phyloP scores from a whole-genome alignment of 495 filamentous ascomycete species.

The Parmelia sp. region DNA sequence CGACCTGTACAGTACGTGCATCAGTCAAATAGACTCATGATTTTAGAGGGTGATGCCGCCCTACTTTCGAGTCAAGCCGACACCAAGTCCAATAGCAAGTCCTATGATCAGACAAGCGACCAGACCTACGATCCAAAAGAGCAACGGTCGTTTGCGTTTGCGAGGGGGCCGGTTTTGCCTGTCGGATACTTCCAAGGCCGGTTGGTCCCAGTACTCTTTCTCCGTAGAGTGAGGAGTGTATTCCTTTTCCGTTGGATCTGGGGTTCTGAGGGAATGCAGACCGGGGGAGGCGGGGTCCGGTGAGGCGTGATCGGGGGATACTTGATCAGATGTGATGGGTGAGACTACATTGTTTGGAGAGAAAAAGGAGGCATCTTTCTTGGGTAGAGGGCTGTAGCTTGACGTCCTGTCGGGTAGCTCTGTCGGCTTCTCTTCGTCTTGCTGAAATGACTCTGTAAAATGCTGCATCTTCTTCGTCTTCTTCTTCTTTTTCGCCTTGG shows the following conservation, averaged over 20 bases:
- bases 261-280: slow-evolving; percentile 16
- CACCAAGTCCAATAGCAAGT: slow-evolving; percentile 25
- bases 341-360: not conserved
- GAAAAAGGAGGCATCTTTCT: not conserved
- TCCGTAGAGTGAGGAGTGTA: slow-evolving; percentile 7
- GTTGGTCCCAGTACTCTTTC: slow-evolving; percentile 7
- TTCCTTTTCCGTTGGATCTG: slow-evolving; percentile 19
- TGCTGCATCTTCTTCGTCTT: slow-evolving; percentile 12
- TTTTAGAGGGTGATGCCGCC: not conserved
- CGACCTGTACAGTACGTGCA: slow-evolving; percentile 7
- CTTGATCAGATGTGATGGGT: slow-evolving; percentile 7
- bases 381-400: not conserved
- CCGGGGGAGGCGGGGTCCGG: slow-evolving; percentile 17
- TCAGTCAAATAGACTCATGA: not conserved
- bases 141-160: slow-evolving; percentile 3
- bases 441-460: slow-evolving; percentile 9
- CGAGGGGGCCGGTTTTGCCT: not conserved
- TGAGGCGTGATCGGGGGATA: not conserved
- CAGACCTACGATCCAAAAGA: slow-evolving; percentile 11
- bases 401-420: slow-evolving; percentile 13
- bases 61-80: slow-evolving; percentile 24
- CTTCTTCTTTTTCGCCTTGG: too few relatives aligned
- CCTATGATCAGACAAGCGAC: slow-evolving; percentile 20
- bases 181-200: not conserved
- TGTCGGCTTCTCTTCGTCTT: slow-evolving; percentile 3